A percentile compares a stretch with the other conserved stretches of the same genome.
These are phyloP conservation scores for Cardamine chenopodiifolia DNA, from an alignment of 345 rosid genomes.

Conservation along the genomic window DNA sequence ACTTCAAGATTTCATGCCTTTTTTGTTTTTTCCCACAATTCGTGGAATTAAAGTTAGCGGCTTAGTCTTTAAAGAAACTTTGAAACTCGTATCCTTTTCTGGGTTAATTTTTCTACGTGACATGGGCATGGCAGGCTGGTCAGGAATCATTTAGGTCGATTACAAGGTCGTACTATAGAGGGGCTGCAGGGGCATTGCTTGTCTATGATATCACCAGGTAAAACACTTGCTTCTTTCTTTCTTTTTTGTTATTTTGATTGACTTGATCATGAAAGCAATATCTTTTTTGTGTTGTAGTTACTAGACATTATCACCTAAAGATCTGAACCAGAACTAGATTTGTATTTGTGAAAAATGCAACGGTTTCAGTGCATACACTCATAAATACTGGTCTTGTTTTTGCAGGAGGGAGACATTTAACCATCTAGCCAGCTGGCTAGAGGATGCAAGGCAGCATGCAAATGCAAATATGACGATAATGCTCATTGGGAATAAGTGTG, in stretches of 20 bases:
- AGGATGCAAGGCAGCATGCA: conserved; percentile 97
- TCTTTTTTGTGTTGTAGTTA: not conserved
- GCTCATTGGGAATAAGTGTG: conserved; percentile 93
- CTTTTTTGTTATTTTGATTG: not conserved
- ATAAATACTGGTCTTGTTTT: not conserved
- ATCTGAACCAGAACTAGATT: conserved; percentile 22
- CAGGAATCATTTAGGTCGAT: conserved; percentile 98
- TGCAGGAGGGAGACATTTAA: conserved; percentile 91
- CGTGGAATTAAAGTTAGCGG: not conserved
- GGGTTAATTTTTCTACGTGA: not conserved
- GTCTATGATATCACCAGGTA: conserved; percentile 98
- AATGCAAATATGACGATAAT: conserved; percentile 97
- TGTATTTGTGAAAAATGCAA: not conserved
- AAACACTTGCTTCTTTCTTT: not conserved
- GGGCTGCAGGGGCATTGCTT: conserved; percentile 98
- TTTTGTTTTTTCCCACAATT: not conserved
- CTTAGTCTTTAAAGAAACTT: not conserved
- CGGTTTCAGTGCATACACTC: not conserved
- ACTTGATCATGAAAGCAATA: conserved; percentile 1
- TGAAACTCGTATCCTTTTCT: not conserved
- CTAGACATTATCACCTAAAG: not conserved
- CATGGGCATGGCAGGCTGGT: conserved; percentile 67
- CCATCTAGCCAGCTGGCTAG: conserved; percentile 96
- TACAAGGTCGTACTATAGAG: conserved; percentile 93
- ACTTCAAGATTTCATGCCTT: not conserved